phyloP scores from a whole-genome alignment of 495 filamentous ascomycete species.

The Penicillium longicatenatum region DNA sequence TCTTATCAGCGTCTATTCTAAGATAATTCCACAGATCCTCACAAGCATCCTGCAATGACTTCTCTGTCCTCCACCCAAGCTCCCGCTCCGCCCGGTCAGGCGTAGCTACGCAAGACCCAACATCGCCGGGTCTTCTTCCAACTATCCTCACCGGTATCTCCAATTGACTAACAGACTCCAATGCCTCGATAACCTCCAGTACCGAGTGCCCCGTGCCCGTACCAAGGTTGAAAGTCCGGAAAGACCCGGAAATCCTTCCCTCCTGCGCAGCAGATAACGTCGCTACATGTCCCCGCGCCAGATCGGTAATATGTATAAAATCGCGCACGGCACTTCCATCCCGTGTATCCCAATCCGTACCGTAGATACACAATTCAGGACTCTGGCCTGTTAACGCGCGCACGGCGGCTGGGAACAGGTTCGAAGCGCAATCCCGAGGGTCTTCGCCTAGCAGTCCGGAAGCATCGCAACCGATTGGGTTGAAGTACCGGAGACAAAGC shows the following conservation, averaged over 20 bases:
- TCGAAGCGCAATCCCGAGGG: neutral
- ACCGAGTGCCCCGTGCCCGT: constrained; percentile 1
- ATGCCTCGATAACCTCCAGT: neutral
- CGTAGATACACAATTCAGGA: constrained; percentile 6
- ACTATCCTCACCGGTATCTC: neutral
- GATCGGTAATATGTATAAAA: constrained; percentile 12
- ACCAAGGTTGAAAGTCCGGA: constrained; percentile 6
- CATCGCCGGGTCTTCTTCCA: constrained; percentile 4
- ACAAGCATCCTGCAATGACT: constrained; percentile 8
- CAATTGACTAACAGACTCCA: constrained; percentile 3
- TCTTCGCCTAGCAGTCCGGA: constrained; percentile 5
- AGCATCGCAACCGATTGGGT: constrained; percentile 8
- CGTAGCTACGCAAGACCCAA: constrained; percentile 6
- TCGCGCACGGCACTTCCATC: constrained; percentile 8
- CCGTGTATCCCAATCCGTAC: constrained; percentile 5
- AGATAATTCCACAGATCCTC: constrained; percentile 11
- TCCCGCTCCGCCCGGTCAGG: constrained; percentile 5
- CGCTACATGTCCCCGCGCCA: constrained; percentile 6
- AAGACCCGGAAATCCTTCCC: constrained; percentile 3
- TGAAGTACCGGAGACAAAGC: constrained; percentile 7
- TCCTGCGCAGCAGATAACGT: constrained; percentile 6
- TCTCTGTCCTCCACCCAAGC: constrained; percentile 6
- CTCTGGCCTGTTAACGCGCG: neutral
- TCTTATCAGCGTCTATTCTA: constrained; percentile 1
- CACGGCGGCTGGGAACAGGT: constrained; percentile 4